Base-by-base conservation (phyloP, 2,329 filamentous ascomycete species). In the Cladophialophora carrionii region DNA sequence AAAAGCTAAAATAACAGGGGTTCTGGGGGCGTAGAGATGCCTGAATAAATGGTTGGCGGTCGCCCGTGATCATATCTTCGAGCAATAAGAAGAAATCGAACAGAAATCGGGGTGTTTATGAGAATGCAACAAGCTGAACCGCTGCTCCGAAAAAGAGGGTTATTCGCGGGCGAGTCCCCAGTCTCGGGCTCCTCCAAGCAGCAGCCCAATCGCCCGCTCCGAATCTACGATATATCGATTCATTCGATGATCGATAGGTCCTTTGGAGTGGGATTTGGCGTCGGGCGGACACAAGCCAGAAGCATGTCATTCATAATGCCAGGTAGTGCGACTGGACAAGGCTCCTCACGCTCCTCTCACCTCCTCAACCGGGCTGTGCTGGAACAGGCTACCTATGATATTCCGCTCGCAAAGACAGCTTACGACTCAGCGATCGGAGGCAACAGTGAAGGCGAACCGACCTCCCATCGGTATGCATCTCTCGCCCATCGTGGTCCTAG, bases 301-400 rank as follows among this genome's bases (percentile, higher is more conserved):
- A 53, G n/a, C 57, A 24, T 41, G 29, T 43, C 57, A 52, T 24
- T 52, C 37, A 41, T 41, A 4, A n/a, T 43, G 17, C 24, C 32
- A 41, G 26, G 37, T n/a, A 7, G 46, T 31, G 48, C 43, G 12
- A 34, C 52, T 26, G 7, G 52, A 34, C 46, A 53, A 20, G 48
- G 52, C 31, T 51, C 14, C 48, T 51, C 24, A 20, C 31, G 52
- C 31, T 51, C 14, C 48, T 51, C 24, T 22, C 20, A 22, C 48
- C 34, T 37, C 22, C 57, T 43, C 46, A 60, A 41, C 41, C 56
- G 48, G 57, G 57, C 57, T 60, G 57, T 60, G 57, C 46, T 60
- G n/a, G 31, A 60, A 8, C n/a, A 37, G 17, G 32, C n/a, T 41
- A 41, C 24, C 52, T 54, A 54, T 54, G n/a, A 54, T 34, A 17